Base-by-base conservation (phyloP, 371 early-diverging fungal species). In the Smittium mucronatum region DNA sequence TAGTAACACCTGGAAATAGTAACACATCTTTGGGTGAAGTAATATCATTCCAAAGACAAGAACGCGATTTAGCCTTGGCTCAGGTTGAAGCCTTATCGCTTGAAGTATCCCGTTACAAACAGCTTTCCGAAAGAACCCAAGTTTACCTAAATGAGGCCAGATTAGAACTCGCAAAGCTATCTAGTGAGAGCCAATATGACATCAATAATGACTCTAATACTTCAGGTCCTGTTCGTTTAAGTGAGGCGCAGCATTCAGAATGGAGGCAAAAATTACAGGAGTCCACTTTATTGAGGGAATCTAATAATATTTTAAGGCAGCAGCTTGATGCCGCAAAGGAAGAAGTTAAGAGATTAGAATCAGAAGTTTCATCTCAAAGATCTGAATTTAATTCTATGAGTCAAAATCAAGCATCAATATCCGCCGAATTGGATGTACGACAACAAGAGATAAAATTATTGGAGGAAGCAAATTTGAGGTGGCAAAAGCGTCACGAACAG, bases 181-280 rank as follows among this genome's bases (percentile, higher is more conserved):
- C n/a, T 1, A 58, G 30, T 73, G 31, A 77, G 79, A 60, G 71
- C 72, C 47, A 47, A 47, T 11, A 11, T 47, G n/a, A n/a, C 11
- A 15, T 11, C 11, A 68, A 47, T 36, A 30, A n/a, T 2, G 69
- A n/a, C 47, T 21, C 36, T 11, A n/a, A 2, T 8, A 15, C 58
- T 58, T 17, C 26, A 58, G 75, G 74, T 11, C 75, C 76, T 25
- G 33, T 74, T 2, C 71, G 68, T 21, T 64, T 78, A 70, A 75
- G 82, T 5, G 81, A 83, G 68, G 57, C 80, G 29, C 81, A 84
- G 74, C 83, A 88, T 63, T 70, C 77, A 61, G 84, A 86, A 69
- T 79, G 87, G 57, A 68, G 85, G 72, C 84, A 83, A 67, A 85
- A 86, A 78, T 76, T 85, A 64, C 82, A 87, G 69, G 83, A 87